Evolutionary conservation across 768 basidiomycete species (phyloP).

Genomic region (Pleurotus sapidus): DNA sequence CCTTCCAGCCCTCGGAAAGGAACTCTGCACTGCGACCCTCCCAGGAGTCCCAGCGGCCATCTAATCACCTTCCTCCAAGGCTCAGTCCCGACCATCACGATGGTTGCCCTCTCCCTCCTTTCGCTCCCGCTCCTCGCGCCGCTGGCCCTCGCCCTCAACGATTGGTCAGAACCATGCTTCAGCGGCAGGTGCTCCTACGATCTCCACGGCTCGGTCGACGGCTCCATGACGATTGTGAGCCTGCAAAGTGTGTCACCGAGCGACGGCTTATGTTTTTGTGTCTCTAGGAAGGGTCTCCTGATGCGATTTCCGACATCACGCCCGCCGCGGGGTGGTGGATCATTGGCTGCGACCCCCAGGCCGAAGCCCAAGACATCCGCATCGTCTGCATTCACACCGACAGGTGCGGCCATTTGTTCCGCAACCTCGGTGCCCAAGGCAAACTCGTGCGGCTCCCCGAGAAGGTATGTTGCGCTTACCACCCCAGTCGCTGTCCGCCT

Average conservation of each 20-base stretch:
- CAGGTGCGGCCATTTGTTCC: conserved; percentile 37
- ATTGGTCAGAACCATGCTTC: conserved; percentile 7
- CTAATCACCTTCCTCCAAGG: background rate
- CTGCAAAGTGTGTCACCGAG: background rate
- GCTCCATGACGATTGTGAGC: background rate
- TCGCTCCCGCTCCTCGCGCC: background rate
- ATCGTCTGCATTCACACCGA: background rate
- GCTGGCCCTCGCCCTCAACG: background rate
- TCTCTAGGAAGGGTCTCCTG: background rate
- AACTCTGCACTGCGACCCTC: background rate
- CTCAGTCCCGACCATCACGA: background rate
- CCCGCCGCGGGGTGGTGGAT: conserved; percentile 6
- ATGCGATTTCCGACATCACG: conserved; percentile 6
- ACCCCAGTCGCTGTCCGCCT: conserved; percentile 18
- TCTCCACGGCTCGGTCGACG: background rate
- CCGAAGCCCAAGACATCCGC: conserved; percentile 5
- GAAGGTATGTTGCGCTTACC: conserved; percentile 34
- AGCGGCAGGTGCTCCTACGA: conserved; percentile 2
- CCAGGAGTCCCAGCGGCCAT: background rate
- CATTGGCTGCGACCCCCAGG: conserved; percentile 3
- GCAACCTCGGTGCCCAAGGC: conserved; percentile 34
- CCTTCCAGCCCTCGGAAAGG: background rate
- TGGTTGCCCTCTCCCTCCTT: background rate
- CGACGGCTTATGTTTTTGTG: background rate
- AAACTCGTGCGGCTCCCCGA: conserved; percentile 54